Base-by-base conservation (phyloP, 345 rosid species). In the Durio zibethinus region DNA sequence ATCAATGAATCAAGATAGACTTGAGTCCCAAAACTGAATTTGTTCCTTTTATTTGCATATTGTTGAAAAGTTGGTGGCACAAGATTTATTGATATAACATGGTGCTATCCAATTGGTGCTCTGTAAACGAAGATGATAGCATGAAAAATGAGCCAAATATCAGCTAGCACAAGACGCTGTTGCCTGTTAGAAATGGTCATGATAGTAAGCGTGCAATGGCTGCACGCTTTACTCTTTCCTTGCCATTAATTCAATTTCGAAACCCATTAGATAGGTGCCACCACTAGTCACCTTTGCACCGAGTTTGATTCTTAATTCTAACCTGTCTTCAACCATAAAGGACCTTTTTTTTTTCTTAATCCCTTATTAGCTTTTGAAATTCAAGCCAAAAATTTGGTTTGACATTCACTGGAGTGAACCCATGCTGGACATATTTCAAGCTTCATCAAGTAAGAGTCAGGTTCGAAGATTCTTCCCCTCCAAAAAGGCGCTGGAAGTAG, bases 61-160 rank as follows among this genome's bases (percentile, higher is more conserved):
- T 29, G 57, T 48, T 47, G 59, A 18, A 71, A 71, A 71, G 75
- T 72, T 33, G 60, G 27, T 69, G 73, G 36, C 57, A 40, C 57
- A 69, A 29, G 21, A 47, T 69, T 15, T 69, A 10, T 0, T 25
- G 54, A 47, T 45, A 47, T 15, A 23, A 21, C 72, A 25, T 16
- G 73, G 23, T 25, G 31, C 15, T 40, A 66, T 66, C 45, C 21
- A 45, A 14, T 43, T 43, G 21, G 29, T 18, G 72, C 66, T 35
- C 20, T 10, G 7, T 25, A 6, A 57, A 10, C 4, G 33, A 64
- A 64, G 25, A 67, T 2, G 60, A 71, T 20, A 16, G 16, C 0
- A 29, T 48, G 35, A 12, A 50, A 64, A n/a, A 50, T 12, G 47
- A 50, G 42, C 60, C 60, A 71, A 29, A 71, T 71, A 21, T 47